Conservation (phyloP, 2,329 filamentous ascomycete genomes). For the Tolypocladium tundrense region DNA sequence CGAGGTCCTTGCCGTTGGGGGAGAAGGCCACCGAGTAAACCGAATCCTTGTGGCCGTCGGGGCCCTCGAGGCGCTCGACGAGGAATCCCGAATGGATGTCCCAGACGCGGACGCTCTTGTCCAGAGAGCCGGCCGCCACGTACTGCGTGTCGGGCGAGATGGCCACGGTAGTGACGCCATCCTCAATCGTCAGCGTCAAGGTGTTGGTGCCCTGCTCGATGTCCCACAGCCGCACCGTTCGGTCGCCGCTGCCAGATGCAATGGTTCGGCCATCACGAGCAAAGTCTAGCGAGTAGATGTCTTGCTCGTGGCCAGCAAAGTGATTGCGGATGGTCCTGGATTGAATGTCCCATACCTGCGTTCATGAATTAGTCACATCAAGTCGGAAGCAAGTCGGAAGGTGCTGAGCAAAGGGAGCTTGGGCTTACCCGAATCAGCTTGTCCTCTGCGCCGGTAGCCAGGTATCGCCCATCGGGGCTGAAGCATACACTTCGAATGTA, state of each 20-base stretch:
- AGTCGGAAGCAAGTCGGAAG: background rate
- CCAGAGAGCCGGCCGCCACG: constrained; percentile 87
- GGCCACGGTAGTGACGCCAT: constrained; percentile 93
- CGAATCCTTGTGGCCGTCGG: constrained; percentile 91
- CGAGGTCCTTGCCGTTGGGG: constrained; percentile 83
- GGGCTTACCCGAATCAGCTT: constrained; percentile 81
- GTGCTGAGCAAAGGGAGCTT: background rate
- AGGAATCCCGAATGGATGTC: constrained; percentile 79
- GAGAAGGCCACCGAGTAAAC: constrained; percentile 96
- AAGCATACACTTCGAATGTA: constrained; percentile 99
- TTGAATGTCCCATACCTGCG: constrained; percentile 87
- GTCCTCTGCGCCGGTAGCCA: constrained; percentile 94
- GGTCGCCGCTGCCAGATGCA: constrained; percentile 87
- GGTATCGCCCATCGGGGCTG: constrained; percentile 86
- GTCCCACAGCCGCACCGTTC: constrained; percentile 93
- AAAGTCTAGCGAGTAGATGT: constrained; percentile 96
- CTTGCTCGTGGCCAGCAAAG: constrained; percentile 95
- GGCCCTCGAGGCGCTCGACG: constrained; percentile 83
- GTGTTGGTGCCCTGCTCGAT: constrained; percentile 76
- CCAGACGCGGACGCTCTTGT: constrained; percentile 98
- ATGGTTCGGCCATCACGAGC: constrained; percentile 88
- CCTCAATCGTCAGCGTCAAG: constrained; percentile 82
- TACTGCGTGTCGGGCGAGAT: constrained; percentile 93
- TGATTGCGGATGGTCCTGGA: constrained; percentile 77
- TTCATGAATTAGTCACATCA: constrained; percentile 6